Evolutionary conservation across 1,284 basidiomycete species (phyloP), one percentile per base, ranked within the genome.

Genomic region (Ganoderma leucocontextum): DNA sequence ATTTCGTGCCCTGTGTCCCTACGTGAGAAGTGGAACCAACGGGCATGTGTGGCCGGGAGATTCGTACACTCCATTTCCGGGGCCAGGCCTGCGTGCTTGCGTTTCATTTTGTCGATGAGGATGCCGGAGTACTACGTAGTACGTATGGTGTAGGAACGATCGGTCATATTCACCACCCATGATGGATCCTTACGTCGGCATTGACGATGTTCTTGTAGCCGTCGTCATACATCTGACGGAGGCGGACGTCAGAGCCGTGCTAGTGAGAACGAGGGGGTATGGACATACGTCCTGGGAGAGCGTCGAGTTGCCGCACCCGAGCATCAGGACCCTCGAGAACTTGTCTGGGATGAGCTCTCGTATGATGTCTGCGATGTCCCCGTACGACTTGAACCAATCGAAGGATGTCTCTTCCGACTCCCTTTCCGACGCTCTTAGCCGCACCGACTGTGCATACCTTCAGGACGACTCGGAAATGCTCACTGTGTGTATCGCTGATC

Each of bases 241-340:
- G 4, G 9, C 25, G 29, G 9, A 42, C n/a, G 17, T 49, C 12
- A 60, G 42, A 33, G 52, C 0, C 10, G 61, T 6, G 29, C 15
- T 13, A 39, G 33, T n/a, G 35, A 35, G 60, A 47, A 5, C 7
- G 29, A 39, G 41, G 41, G 4, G 36, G 9, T 39, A 8, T 65
- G 63, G 36, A 66, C 83, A 29, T 71, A 91, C 92, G 72, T 93
- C 89, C 80, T 92, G 88, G 12, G 92, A 93, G 52, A 96, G 81
- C 64, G 82, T 91, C 4, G 94, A 95, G 80, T 97, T 97, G 6
- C 96, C 96, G 76, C 96, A 97, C 60, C 96, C 96, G 9, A 98
- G 87, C 88, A 97, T 95, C 68, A 97, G 80, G 72, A 97, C 93
- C 38, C 87, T 82, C 0, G 91, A 85, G 4, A 80, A 78, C 76